Evolutionary conservation across 495 filamentous ascomycete species (phyloP).

Genomic region (Tuber aestivum): DNA sequence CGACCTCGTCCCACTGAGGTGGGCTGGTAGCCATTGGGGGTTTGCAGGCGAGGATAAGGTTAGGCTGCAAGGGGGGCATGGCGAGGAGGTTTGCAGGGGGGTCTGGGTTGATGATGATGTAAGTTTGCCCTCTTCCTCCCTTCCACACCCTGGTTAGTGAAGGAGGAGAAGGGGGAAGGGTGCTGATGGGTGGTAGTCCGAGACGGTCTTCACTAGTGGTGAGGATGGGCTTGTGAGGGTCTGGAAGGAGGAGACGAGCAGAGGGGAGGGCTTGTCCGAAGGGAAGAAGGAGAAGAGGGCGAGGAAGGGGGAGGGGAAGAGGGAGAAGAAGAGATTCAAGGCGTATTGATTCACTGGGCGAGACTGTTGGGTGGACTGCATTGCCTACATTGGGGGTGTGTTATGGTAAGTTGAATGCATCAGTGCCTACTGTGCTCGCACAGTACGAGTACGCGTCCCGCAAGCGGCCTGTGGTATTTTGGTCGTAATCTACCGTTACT

Average conservation of each 20-base stretch:
- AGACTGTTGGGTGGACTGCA: neutral
- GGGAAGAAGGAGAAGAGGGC: slow-evolving; percentile 23
- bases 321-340: slow-evolving; percentile 25
- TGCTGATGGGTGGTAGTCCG: slow-evolving; percentile 47
- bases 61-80: slow-evolving; percentile 69
- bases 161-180: neutral
- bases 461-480: neutral
- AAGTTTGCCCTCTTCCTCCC: slow-evolving; percentile 34
- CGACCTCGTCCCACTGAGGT: slow-evolving; percentile 60
- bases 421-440: neutral
- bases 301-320: slow-evolving; percentile 17
- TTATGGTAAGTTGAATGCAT: neutral
- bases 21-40: slow-evolving; percentile 52
- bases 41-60: slow-evolving; percentile 58
- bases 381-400: neutral
- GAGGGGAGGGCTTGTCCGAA: slow-evolving; percentile 1
- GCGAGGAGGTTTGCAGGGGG: slow-evolving; percentile 74
- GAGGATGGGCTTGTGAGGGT: slow-evolving; percentile 70
- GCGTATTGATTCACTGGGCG: slow-evolving; percentile 23
- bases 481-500: neutral
- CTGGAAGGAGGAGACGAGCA: slow-evolving; percentile 47
- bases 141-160: neutral
- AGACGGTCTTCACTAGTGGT: slow-evolving; percentile 67
- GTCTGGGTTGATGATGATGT: slow-evolving; percentile 67
- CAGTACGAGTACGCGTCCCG: neutral